Conservation (phyloP, 805 yeast genomes). For the Yarrowia keelungensis region DNA sequence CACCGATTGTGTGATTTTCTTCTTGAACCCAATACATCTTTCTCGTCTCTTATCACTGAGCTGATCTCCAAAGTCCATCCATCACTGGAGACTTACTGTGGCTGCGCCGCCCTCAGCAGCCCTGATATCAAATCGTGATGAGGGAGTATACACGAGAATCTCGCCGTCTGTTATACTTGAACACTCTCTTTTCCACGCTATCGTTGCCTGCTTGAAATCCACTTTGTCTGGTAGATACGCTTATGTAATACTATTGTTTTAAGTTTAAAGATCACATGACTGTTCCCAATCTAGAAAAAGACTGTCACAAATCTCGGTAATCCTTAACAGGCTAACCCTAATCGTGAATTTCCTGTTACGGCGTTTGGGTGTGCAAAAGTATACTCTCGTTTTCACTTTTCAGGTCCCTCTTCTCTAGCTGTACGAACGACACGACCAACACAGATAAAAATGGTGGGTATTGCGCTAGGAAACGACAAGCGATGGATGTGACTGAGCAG, state of each 20-base stretch:
- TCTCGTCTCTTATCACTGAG: too few species aligned
- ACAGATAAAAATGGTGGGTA: conserved; percentile 33
- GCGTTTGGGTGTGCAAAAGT: conserved; percentile 5
- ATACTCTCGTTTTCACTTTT: conserved; percentile 34
- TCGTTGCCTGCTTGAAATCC: too few species aligned
- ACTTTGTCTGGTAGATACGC: too few species aligned
- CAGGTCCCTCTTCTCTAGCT: conserved; percentile 35
- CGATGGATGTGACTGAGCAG: conserved; percentile 2
- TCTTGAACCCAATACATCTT: too few species aligned
- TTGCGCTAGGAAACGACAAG: conserved; percentile 19
- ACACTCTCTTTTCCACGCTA: too few species aligned
- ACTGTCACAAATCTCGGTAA: conserved; percentile 18
- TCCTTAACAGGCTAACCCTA: conserved; percentile 24
- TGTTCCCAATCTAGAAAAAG: conserved; percentile 24
- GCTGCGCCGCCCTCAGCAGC: too few species aligned
- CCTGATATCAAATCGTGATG: too few species aligned
- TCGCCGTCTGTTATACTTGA: too few species aligned
- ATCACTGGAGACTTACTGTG: too few species aligned
- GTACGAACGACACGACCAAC: conserved; percentile 38
- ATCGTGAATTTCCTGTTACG: conserved; percentile 11
- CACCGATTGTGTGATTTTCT: too few species aligned
- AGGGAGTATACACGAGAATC: too few species aligned
- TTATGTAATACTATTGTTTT: not conserved
- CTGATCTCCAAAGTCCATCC: too few species aligned
- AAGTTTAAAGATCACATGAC: conserved; percentile 10